Conservation (phyloP, 1,284 basidiomycete species). For the Pseudozyma hubeiensis region DNA sequence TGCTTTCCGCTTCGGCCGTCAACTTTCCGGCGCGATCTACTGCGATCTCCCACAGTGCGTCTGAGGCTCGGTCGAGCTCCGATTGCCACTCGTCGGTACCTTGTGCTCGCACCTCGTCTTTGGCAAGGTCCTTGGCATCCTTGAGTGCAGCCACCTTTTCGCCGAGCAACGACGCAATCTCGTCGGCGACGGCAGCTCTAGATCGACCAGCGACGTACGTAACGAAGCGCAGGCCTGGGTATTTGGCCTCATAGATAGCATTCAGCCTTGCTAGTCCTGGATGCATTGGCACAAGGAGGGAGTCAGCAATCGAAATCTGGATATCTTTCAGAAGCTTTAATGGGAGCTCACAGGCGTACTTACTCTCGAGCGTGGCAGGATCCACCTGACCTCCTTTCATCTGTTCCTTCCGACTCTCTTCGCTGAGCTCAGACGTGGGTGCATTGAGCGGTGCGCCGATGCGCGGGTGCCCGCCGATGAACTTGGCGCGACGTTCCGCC, state of each 20-base stretch:
- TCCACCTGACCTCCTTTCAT: conserved; percentile 53
- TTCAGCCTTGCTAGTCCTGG: conserved; percentile 57
- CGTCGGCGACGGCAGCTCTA: conserved; percentile 72
- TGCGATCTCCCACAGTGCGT: conserved; percentile 65
- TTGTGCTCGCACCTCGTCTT: conserved; percentile 18
- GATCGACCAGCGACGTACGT: conserved; percentile 63
- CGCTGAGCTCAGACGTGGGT: conserved; percentile 45
- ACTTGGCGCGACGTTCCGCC: conserved; percentile 32
- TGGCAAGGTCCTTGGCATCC: conserved; percentile 33
- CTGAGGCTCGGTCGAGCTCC: conserved; percentile 59
- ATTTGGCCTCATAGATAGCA: conserved; percentile 61
- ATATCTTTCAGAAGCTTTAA: background rate
- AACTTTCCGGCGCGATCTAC: conserved; percentile 60
- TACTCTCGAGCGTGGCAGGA: conserved; percentile 51
- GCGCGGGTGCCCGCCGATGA: conserved; percentile 58
- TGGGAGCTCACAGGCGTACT: conserved; percentile 3
- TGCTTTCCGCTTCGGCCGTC: conserved; percentile 18
- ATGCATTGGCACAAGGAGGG: background rate
- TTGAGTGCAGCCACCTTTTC: conserved; percentile 26
- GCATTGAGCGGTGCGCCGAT: conserved; percentile 53
- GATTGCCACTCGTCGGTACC: conserved; percentile 52
- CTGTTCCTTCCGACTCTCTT: conserved; percentile 56
- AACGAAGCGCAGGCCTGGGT: conserved; percentile 63
- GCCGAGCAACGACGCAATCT: conserved; percentile 51
- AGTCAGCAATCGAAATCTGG: background rate